Evolutionary conservation across 352 stramenopile species (phyloP).

Genomic region (Phytophthora cajani): DNA sequence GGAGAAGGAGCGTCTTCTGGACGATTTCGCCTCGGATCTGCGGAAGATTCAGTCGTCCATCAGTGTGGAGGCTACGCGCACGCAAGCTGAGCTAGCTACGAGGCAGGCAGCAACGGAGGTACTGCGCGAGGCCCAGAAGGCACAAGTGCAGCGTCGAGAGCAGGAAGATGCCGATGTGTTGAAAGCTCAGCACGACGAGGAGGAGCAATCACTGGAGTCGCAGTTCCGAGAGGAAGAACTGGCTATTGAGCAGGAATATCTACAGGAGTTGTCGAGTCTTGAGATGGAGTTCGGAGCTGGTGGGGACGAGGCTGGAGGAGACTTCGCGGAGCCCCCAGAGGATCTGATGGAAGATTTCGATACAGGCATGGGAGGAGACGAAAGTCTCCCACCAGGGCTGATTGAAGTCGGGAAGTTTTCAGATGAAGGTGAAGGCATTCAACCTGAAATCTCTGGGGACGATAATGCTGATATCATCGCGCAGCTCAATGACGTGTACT

Average conservation of each 20-base stretch:
- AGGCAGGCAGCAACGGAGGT: conserved; percentile 42
- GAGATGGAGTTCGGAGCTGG: conserved; percentile 55
- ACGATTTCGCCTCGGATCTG: conserved; percentile 64
- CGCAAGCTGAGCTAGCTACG: conserved; percentile 46
- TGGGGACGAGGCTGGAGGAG: conserved; percentile 26
- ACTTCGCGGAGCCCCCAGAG: conserved; percentile 34
- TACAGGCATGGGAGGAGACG: conserved; percentile 14
- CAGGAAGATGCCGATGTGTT: conserved; percentile 32
- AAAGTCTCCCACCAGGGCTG: background rate
- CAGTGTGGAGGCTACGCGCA: conserved; percentile 58
- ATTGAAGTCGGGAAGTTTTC: background rate
- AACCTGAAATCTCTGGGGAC: conserved; percentile 1
- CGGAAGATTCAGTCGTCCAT: conserved; percentile 50
- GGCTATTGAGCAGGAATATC: conserved; percentile 64
- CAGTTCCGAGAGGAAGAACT: conserved; percentile 56
- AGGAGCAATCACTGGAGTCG: conserved; percentile 42
- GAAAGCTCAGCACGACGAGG: conserved; percentile 34
- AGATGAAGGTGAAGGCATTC: background rate
- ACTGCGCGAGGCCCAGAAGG: conserved; percentile 34
- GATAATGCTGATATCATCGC: conserved; percentile 46
- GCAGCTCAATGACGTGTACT: conserved; percentile 43
- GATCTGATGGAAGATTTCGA: conserved; percentile 14
- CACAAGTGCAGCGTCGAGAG: conserved; percentile 30
- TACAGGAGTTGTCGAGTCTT: conserved; percentile 50
- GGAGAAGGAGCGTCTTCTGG: conserved; percentile 55